Conservation (phyloP, 2,329 filamentous ascomycete genomes). For the Sporothrix variecibatus region DNA sequence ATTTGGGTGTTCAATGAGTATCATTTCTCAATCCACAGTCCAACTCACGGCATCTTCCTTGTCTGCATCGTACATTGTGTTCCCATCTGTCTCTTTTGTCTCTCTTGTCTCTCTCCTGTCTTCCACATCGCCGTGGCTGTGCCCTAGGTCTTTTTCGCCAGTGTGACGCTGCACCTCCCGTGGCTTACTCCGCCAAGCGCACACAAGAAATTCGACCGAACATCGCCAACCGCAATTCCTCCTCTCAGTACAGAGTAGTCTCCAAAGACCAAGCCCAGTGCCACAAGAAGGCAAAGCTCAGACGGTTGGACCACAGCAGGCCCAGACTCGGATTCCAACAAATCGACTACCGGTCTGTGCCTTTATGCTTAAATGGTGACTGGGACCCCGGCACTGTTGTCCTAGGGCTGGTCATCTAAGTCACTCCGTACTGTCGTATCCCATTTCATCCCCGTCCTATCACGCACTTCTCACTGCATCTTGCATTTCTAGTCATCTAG, state of each 20-base stretch:
- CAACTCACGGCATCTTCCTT: not conserved
- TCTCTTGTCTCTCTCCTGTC: not conserved
- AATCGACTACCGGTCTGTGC: not conserved
- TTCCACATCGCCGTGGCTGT: not conserved
- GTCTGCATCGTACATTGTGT: not conserved
- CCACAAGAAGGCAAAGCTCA: not conserved
- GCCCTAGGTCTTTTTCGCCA: not conserved
- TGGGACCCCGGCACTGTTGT: not conserved
- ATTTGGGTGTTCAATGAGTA: too few species aligned
- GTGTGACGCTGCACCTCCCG: not conserved
- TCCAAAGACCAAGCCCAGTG: not conserved
- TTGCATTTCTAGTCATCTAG: not conserved
- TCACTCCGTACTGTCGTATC: too few species aligned
- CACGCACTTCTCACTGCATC: not conserved
- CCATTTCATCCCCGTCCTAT: not conserved
- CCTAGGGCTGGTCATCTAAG: not conserved
- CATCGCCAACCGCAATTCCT: not conserved
- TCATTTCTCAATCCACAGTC: too few species aligned
- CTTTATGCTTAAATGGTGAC: slow-evolving; percentile 4
- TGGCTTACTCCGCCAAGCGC: not conserved
- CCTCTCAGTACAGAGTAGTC: not conserved
- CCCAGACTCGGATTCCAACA: not conserved
- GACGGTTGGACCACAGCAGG: not conserved
- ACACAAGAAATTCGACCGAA: not conserved
- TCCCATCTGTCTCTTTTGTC: not conserved